These are phyloP conservation scores for Pythium utonaiense DNA, from an alignment of 352 stramenopile species.

Conservation along the genomic window DNA sequence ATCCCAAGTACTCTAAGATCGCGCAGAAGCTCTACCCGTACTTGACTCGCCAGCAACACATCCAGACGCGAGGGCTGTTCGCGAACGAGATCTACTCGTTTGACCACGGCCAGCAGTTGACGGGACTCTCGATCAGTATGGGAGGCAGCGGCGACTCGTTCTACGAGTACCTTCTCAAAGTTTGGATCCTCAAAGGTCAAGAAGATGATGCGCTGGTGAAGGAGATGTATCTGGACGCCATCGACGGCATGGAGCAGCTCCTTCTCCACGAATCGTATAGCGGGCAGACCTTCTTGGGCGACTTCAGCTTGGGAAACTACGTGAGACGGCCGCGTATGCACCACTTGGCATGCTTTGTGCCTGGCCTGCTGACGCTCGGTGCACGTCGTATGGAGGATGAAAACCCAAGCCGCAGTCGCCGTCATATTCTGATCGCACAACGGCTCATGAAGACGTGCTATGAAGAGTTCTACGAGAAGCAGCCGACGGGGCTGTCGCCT, in stretches of 20 bases:
- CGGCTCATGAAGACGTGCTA: constrained; percentile 92
- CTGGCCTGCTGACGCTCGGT: constrained; percentile 91
- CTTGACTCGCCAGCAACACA: constrained; percentile 26
- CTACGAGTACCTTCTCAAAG: constrained; percentile 99
- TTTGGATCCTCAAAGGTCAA: constrained; percentile 93
- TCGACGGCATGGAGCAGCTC: constrained; percentile 91
- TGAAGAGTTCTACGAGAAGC: constrained; percentile 89
- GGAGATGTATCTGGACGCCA: constrained; percentile 91
- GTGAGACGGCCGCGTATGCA: constrained; percentile 88
- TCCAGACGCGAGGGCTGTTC: constrained; percentile 84
- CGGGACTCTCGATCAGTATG: constrained; percentile 70
- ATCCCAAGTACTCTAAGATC: constrained; percentile 65
- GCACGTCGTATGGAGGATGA: constrained; percentile 16
- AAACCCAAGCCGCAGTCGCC: constrained; percentile 56
- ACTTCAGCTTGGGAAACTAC: constrained; percentile 36
- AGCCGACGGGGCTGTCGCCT: constrained; percentile 89
- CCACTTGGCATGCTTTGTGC: constrained; percentile 96
- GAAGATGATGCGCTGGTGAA: constrained; percentile 47
- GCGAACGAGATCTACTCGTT: constrained; percentile 69
- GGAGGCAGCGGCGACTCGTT: constrained; percentile 96
- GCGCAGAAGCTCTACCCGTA: constrained; percentile 64
- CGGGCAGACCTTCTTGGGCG: constrained; percentile 55
- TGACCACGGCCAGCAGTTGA: constrained; percentile 5
- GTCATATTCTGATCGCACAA: constrained; percentile 85
- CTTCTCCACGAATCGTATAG: constrained; percentile 73